Percentiles rank a stretch among this genome's conserved stretches.
Evolutionary conservation across 495 filamentous ascomycete genomes (phyloP).

Genomic region (Tuber microsphaerosporum): DNA sequence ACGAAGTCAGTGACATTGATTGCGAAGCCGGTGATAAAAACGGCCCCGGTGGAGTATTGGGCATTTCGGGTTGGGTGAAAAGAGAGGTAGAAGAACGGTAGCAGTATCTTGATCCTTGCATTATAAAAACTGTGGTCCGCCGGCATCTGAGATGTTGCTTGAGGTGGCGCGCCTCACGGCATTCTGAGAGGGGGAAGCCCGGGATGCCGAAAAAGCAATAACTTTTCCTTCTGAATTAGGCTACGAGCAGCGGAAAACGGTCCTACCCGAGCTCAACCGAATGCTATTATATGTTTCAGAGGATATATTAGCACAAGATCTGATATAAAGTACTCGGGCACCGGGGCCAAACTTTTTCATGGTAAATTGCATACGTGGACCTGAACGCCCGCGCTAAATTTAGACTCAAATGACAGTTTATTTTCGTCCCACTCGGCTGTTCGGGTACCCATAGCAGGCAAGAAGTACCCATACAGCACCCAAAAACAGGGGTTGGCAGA

Average conservation of each 20-base stretch:
- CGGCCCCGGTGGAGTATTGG: slow-evolving; percentile 47
- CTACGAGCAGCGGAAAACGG: neutral
- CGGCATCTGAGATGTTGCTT: neutral
- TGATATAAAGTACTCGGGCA: neutral
- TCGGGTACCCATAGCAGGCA: neutral
- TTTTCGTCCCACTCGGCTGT: neutral
- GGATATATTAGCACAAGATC: neutral
- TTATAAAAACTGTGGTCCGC: neutral
- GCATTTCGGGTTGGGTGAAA: slow-evolving; percentile 45
- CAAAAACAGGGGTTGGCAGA: too few species aligned
- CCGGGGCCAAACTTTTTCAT: neutral
- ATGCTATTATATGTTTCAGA: neutral
- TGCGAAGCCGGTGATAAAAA: slow-evolving; percentile 9
- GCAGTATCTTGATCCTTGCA: neutral
- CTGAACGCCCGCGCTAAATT: neutral
- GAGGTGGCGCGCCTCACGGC: neutral
- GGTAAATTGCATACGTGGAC: neutral
- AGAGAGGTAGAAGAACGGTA: slow-evolving; percentile 9
- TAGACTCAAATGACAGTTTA: neutral
- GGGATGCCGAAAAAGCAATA: slow-evolving; percentile 7
- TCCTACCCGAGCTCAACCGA: neutral
- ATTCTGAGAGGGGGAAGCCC: neutral
- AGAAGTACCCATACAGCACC: too few species aligned
- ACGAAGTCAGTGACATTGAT: slow-evolving; percentile 27
- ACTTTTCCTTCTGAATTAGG: neutral